Evolutionary conservation across 805 yeast species (phyloP).

Genomic region (Saccharomycopsis fermentans): DNA sequence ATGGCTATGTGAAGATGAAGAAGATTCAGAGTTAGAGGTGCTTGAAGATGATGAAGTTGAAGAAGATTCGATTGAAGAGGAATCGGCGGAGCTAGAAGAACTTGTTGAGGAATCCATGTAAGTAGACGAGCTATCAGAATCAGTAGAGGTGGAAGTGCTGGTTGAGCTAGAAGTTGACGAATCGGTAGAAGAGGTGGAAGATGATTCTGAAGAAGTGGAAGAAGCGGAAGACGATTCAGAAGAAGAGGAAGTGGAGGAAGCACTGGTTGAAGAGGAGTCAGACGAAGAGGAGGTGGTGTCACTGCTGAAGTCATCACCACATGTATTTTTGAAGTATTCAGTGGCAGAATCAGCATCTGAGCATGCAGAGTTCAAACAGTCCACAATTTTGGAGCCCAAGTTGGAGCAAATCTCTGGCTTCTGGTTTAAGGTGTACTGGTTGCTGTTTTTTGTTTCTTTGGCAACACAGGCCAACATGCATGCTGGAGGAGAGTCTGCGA

Average conservation of each 20-base stretch:
- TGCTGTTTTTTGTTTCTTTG: conserved; percentile 40
- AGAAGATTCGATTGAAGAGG: background rate
- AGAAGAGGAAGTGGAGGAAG: conserved; percentile 1
- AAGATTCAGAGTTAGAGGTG: background rate
- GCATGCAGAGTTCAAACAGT: conserved; percentile 60
- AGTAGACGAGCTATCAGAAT: background rate
- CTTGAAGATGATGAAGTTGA: background rate
- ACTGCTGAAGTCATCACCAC: conserved; percentile 33
- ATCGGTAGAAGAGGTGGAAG: background rate
- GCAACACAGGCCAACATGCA: conserved; percentile 85
- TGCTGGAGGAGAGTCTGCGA: conserved; percentile 76
- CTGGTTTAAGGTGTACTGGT: conserved; percentile 14
- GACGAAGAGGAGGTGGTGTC: conserved; percentile 1
- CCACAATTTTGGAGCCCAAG: conserved; percentile 41
- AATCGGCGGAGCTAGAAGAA: background rate
- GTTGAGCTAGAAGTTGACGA: background rate
- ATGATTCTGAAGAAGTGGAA: background rate
- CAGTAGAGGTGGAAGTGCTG: conserved; percentile 5
- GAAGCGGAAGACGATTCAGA: background rate
- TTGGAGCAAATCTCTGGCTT: conserved; percentile 34
- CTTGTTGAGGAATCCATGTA: background rate
- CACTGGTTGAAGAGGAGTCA: conserved; percentile 7
- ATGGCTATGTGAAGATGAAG: background rate
- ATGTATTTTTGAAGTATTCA: conserved; percentile 43
- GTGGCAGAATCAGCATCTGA: conserved; percentile 50